A percentile compares a stretch with the other conserved stretches of the same genome.
phyloP scores from a whole-genome alignment of 2,329 filamentous ascomycete genomes.

The Boeremia lycopersici region DNA sequence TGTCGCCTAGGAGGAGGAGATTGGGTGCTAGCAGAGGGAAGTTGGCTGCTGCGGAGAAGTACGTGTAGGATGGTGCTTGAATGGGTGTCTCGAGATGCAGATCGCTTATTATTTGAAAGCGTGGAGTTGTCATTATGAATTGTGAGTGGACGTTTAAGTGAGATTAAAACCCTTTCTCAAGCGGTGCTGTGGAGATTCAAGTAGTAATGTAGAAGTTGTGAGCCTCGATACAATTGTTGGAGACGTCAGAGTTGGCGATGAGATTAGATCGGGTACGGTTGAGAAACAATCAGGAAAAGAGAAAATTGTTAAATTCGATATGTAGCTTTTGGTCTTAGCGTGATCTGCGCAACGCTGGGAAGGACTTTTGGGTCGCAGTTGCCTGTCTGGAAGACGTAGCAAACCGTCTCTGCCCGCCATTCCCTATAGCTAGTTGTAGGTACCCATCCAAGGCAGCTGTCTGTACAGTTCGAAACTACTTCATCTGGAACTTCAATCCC shows the following conservation, averaged over 20 bases:
- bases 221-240: no score
- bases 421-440: no score
- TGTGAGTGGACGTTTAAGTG: background rate
- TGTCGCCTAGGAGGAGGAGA: slow-evolving; percentile 10
- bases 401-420: no score
- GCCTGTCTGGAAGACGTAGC: no score
- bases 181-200: background rate
- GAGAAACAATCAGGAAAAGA: background rate
- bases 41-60: slow-evolving; percentile 2
- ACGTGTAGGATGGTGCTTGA: background rate
- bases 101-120: slow-evolving; percentile 16
- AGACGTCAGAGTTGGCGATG: no score
- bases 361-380: no score
- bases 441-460: no score
- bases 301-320: background rate
- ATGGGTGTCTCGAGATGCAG: slow-evolving; percentile 19
- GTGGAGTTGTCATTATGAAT: background rate
- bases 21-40: slow-evolving; percentile 1
- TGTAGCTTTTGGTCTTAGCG: background rate
- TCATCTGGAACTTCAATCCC: no score
- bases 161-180: background rate
- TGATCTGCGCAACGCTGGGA: slow-evolving; percentile 1
- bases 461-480: no score
- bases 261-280: no score
- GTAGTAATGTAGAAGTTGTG: no score